These are phyloP conservation scores for Paspalum notatum DNA, from an alignment of 176 grass and related monocot genomes.

Conservation along the genomic window DNA sequence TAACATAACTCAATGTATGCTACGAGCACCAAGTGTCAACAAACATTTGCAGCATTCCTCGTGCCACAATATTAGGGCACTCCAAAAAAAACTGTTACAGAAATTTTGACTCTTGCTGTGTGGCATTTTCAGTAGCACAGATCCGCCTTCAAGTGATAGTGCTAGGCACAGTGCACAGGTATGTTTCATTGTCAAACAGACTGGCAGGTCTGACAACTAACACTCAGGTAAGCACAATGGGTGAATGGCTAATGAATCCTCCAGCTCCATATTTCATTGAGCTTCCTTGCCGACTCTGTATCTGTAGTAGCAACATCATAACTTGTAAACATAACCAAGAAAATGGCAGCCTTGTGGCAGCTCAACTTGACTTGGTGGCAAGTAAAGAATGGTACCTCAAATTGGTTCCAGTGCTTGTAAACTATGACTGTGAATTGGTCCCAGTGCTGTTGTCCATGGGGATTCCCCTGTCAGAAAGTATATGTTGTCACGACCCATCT, in stretches of 20 bases:
- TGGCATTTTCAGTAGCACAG: slow-evolving; percentile 3
- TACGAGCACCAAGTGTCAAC: slow-evolving; percentile 9
- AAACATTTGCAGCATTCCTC: not conserved
- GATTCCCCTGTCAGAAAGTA: slow-evolving; percentile 53
- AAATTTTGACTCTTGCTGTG: not conserved
- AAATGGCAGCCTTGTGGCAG: not conserved
- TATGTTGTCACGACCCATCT: slow-evolving; percentile 15
- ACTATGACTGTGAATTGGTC: slow-evolving; percentile 8
- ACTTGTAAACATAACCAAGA: slow-evolving; percentile 3
- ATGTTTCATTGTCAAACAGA: not conserved
- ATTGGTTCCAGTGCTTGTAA: slow-evolving; percentile 30
- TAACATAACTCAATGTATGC: not conserved
- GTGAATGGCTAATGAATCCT: not conserved
- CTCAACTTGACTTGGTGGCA: not conserved
- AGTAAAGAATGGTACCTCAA: slow-evolving; percentile 41
- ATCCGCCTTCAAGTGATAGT: not conserved
- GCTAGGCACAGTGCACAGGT: not conserved
- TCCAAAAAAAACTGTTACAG: slow-evolving; percentile 11
- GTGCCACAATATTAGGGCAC: not conserved
- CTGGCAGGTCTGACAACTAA: not conserved
- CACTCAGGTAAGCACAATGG: slow-evolving; percentile 13
- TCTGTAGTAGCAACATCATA: slow-evolving; percentile 10
- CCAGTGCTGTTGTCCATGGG: slow-evolving; percentile 52
- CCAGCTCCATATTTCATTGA: slow-evolving; percentile 25
- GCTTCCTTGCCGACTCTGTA: slow-evolving; percentile 13